Percentiles rank a stretch among this genome's conserved stretches.
phyloP scores from a whole-genome alignment of 148 eudicot species.

The Rhododendron henanense region DNA sequence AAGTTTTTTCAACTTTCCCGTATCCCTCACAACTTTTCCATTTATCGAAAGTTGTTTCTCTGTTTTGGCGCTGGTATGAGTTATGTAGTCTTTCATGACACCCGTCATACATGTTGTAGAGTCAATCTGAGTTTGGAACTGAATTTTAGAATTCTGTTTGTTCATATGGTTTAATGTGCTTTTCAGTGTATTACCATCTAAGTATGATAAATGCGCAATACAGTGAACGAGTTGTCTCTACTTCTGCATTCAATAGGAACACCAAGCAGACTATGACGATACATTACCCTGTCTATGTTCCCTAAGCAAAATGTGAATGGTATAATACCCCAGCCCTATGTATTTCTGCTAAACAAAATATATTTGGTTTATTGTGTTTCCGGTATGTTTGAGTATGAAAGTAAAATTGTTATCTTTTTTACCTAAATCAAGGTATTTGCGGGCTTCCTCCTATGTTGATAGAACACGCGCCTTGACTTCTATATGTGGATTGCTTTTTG shows the following conservation, averaged over 20 bases:
- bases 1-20: slow-evolving; percentile 14
- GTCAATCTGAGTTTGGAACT: background rate
- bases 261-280: background rate
- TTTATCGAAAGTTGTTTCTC: background rate
- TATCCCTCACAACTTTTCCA: background rate
- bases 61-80: background rate
- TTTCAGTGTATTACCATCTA: background rate
- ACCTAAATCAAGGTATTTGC: background rate
- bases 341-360: background rate
- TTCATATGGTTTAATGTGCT: background rate
- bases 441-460: background rate
- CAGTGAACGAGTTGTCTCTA: background rate
- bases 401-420: background rate
- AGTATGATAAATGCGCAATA: background rate
- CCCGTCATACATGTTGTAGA: background rate
- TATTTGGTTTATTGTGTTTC: background rate
- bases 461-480: background rate
- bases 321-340: background rate
- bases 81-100: background rate
- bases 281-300: background rate
- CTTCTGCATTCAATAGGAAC: background rate
- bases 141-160: background rate
- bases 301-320: background rate
- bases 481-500: background rate
- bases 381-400: background rate